A percentile compares a stretch with the other conserved stretches of the same genome.
phyloP scores from a whole-genome alignment of 768 basidiomycete species.

The Tulasnella sp. region DNA sequence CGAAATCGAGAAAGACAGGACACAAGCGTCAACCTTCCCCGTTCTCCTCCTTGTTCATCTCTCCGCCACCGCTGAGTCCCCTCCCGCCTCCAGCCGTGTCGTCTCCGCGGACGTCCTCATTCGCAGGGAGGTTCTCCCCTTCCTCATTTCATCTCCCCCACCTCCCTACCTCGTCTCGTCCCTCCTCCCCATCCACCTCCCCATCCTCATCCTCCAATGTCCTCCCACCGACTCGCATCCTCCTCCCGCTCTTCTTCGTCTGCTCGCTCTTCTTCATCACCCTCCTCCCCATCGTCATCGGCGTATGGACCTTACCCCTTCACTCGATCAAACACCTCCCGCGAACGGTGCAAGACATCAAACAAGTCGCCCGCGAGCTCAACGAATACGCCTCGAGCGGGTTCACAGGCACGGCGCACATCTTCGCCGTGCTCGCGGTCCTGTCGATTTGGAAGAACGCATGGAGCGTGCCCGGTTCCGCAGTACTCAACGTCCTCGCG shows the following conservation, averaged over 20 bases:
- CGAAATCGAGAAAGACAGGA: neutral
- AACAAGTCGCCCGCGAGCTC: slow-evolving; percentile 60
- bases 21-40: slow-evolving; percentile 8
- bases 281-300: slow-evolving; percentile 7
- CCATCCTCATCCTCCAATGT: slow-evolving; percentile 30
- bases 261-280: slow-evolving; percentile 15
- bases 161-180: slow-evolving; percentile 4
- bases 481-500: slow-evolving; percentile 41
- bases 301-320: slow-evolving; percentile 13
- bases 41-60: slow-evolving; percentile 15
- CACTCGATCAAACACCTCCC: slow-evolving; percentile 42
- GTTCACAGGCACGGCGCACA: slow-evolving; percentile 55
- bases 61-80: slow-evolving; percentile 7
- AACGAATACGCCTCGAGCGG: slow-evolving; percentile 62
- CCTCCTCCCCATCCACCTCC: slow-evolving; percentile 40
- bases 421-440: slow-evolving; percentile 69
- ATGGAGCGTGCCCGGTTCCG: slow-evolving; percentile 92
- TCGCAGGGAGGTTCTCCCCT: slow-evolving; percentile 43
- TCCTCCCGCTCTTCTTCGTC: slow-evolving; percentile 7
- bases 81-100: slow-evolving; percentile 48
- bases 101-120: slow-evolving; percentile 35
- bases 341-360: slow-evolving; percentile 59
- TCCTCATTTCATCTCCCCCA: slow-evolving; percentile 1
- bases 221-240: slow-evolving; percentile 5
- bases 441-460: slow-evolving; percentile 93